Percentiles rank a stretch among this genome's conserved stretches.
phyloP scores from a whole-genome alignment of 192 early-diverging fungal species.

The Coemansia sp. region DNA sequence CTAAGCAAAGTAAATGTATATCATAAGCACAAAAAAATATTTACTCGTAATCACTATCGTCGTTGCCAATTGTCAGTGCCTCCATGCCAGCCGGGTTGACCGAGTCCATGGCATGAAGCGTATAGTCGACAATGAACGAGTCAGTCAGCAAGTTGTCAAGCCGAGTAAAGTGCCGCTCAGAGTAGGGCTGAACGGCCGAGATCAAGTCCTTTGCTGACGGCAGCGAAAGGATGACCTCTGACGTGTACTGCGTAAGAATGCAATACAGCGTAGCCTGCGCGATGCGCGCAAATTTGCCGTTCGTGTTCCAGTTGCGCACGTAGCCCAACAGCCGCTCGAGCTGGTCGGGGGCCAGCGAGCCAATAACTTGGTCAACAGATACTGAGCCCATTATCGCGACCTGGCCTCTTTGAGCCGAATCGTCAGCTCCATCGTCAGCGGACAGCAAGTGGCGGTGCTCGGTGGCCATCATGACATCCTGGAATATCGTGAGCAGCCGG shows the following conservation, averaged over 20 bases:
- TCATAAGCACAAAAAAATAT: background rate
- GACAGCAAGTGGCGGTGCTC: constrained; percentile 39
- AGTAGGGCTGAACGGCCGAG: constrained; percentile 84
- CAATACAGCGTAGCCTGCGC: constrained; percentile 85
- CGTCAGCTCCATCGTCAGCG: background rate
- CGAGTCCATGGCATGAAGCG: constrained; percentile 84
- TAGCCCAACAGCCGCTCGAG: constrained; percentile 79
- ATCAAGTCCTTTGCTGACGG: constrained; percentile 82
- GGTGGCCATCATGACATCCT: constrained; percentile 57
- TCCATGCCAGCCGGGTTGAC: constrained; percentile 29
- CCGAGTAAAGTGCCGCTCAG: constrained; percentile 86
- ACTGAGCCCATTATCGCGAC: constrained; percentile 34
- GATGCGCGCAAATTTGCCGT: constrained; percentile 72
- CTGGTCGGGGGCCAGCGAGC: constrained; percentile 64
- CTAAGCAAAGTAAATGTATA: background rate
- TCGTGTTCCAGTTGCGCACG: constrained; percentile 95
- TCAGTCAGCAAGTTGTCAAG: constrained; percentile 76
- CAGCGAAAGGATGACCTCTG: constrained; percentile 71
- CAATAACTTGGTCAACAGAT: constrained; percentile 72
- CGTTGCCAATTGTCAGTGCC: constrained; percentile 13
- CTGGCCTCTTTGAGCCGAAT: background rate
- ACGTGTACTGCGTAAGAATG: constrained; percentile 67
- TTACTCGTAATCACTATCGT: constrained; percentile 9
- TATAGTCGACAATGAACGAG: constrained; percentile 88
- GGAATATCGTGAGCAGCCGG: constrained; percentile 74